A percentile compares a stretch with the other conserved stretches of the same genome.
Evolutionary conservation across 495 filamentous ascomycete genomes (phyloP).

Genomic region (Podospora conica): DNA sequence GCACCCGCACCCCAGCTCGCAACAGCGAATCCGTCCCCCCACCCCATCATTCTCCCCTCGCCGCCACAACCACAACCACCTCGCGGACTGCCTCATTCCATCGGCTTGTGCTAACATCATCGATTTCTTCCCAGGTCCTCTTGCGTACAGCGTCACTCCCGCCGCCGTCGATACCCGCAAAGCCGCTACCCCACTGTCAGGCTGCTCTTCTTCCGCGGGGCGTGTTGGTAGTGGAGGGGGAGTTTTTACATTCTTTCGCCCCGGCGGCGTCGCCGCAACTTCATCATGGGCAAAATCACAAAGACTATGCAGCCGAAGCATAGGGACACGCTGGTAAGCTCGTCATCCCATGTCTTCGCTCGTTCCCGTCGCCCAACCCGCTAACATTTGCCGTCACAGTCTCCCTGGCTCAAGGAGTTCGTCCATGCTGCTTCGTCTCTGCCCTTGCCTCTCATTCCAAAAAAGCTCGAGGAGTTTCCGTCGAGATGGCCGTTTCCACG

Average conservation of each 20-base stretch:
- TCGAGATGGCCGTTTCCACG: constrained; percentile 91
- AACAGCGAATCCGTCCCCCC: constrained; percentile 4
- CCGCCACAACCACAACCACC: background rate
- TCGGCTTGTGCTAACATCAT: background rate
- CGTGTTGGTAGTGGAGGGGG: constrained; percentile 45
- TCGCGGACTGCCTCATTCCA: background rate
- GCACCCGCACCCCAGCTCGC: constrained; percentile 10
- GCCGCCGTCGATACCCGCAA: constrained; percentile 15
- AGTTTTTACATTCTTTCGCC: constrained; percentile 33
- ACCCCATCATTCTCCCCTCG: background rate
- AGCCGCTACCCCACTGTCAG: constrained; percentile 27
- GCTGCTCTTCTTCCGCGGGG: constrained; percentile 33
- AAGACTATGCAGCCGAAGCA: constrained; percentile 90
- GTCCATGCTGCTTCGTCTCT: constrained; percentile 60
- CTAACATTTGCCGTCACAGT: constrained; percentile 44
- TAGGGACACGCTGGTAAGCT: constrained; percentile 83
- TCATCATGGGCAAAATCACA: constrained; percentile 90
- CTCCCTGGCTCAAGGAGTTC: constrained; percentile 76
- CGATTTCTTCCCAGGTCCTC: constrained; percentile 1
- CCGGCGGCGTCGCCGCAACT: constrained; percentile 49
- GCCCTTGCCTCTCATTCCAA: constrained; percentile 68
- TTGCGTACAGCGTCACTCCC: background rate
- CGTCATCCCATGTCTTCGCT: constrained; percentile 6
- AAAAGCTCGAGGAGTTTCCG: constrained; percentile 72
- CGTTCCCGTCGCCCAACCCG: background rate